Evolutionary conservation across 495 filamentous ascomycete genomes (phyloP).

Genomic region (Penicillium silybi): DNA sequence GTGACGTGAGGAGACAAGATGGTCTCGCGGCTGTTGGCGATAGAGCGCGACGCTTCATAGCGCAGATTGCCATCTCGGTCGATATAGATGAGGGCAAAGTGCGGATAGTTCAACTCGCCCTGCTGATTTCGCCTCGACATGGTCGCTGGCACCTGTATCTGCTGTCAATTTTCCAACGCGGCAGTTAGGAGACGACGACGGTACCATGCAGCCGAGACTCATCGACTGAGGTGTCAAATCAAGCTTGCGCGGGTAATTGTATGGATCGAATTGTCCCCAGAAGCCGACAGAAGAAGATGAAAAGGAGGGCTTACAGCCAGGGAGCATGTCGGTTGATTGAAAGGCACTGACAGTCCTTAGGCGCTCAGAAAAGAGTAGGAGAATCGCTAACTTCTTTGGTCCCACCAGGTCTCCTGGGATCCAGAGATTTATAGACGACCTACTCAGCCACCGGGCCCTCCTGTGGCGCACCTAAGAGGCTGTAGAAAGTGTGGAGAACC

Average conservation of each 20-base stretch:
- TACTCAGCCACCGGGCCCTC: constrained; percentile 4
- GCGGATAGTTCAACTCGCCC: constrained; percentile 20
- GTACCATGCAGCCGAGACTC: constrained; percentile 12
- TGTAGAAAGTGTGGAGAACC: constrained; percentile 12
- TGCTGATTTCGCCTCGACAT: constrained; percentile 27
- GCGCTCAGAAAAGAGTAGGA: neutral
- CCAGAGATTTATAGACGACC: constrained; percentile 19
- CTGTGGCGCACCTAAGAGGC: constrained; percentile 3
- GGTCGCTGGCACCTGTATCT: constrained; percentile 16
- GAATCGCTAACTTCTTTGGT: constrained; percentile 1
- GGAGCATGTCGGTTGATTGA: constrained; percentile 9
- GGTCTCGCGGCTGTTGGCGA: constrained; percentile 28
- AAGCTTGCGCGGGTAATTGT: neutral
- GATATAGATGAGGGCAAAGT: constrained; percentile 41
- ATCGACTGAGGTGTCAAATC: constrained; percentile 1
- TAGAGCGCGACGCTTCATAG: constrained; percentile 33
- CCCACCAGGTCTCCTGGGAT: constrained; percentile 9
- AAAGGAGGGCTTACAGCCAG: constrained; percentile 13
- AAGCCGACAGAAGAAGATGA: constrained; percentile 1
- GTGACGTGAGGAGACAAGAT: constrained; percentile 36
- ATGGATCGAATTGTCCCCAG: constrained; percentile 1
- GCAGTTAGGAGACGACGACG: neutral
- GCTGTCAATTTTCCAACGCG: neutral
- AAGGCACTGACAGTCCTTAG: neutral
- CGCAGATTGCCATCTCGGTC: constrained; percentile 34